Conservation (phyloP, 176 grass and related monocot genomes). For the Musa schizocarpa region DNA sequence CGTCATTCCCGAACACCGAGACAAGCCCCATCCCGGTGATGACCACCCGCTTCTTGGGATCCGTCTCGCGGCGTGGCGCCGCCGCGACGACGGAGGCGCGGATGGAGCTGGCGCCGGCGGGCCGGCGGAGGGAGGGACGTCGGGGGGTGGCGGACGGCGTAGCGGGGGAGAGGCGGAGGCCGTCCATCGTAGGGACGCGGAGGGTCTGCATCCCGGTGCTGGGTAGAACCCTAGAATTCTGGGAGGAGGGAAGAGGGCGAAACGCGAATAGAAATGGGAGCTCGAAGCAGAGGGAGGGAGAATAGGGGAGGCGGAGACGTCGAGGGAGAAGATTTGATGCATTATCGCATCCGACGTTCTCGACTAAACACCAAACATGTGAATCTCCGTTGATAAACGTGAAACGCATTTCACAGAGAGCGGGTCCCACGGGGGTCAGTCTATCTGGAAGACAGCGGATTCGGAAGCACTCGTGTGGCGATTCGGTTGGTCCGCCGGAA, state of each 20-base stretch:
- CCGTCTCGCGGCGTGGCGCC: slow-evolving; percentile 26
- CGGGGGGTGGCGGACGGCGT: background rate
- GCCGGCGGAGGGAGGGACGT: background rate
- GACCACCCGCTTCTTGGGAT: slow-evolving; percentile 44
- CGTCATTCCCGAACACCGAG: slow-evolving; percentile 46
- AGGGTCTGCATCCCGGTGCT: background rate
- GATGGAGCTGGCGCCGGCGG: background rate
- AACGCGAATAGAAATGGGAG: slow-evolving; percentile 1
- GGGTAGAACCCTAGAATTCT: background rate
- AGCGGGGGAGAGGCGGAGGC: slow-evolving; percentile 11
- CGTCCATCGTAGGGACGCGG: slow-evolving; percentile 2
- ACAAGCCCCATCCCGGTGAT: slow-evolving; percentile 44
- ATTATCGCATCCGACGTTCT: background rate
- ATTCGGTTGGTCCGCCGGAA: background rate
- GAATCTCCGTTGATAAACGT: background rate
- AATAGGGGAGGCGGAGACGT: background rate
- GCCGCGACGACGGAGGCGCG: background rate
- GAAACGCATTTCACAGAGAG: no score
- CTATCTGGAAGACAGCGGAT: background rate
- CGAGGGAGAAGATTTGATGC: background rate
- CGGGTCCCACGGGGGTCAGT: no score
- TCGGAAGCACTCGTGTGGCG: background rate
- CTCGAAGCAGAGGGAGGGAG: background rate
- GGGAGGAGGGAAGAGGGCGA: background rate
- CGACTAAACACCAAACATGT: background rate